Evolutionary conservation across 148 eudicot genomes (phyloP).

Genomic region (Rhododendron simsii): DNA sequence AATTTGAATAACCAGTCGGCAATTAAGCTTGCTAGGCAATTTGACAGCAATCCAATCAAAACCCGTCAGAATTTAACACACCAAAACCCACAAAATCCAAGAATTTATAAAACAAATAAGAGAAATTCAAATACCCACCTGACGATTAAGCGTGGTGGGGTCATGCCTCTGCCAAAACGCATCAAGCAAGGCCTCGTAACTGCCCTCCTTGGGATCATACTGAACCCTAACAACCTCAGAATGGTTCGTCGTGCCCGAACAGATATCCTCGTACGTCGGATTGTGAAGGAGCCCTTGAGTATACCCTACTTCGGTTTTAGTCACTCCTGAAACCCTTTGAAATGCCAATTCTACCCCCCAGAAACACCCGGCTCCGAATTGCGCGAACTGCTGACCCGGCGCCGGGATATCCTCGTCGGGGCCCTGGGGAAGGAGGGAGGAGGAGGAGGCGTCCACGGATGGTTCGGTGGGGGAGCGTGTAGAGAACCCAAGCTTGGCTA

Average conservation of each 20-base stretch:
- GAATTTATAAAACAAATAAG: not conserved
- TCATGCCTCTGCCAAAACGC: conserved; percentile 53
- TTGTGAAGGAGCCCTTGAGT: conserved; percentile 35
- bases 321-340: conserved; percentile 57
- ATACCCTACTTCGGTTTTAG: conserved; percentile 51
- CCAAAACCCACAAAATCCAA: not conserved
- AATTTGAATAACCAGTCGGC: not conserved
- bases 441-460: conserved; percentile 17
- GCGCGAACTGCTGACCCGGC: conserved; percentile 40
- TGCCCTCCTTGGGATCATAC: conserved; percentile 48
- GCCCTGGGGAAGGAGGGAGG: conserved; percentile 21
- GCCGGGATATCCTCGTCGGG: conserved; percentile 48
- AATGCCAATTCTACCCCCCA: conserved; percentile 61
- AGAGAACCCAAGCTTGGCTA: conserved; percentile 37
- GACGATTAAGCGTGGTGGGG: conserved; percentile 55
- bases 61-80: conserved; percentile 4
- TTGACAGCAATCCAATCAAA: not conserved
- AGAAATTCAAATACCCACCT: conserved; percentile 21
- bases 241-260: conserved; percentile 47
- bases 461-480: conserved; percentile 29
- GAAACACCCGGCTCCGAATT: conserved; percentile 59
- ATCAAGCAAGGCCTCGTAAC: conserved; percentile 37
- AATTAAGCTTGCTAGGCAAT: not conserved
- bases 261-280: conserved; percentile 41
- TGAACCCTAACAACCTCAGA: conserved; percentile 55